Evolutionary conservation across 2,329 filamentous ascomycete genomes (phyloP).

Genomic region (Tolypocladium paradoxum): DNA sequence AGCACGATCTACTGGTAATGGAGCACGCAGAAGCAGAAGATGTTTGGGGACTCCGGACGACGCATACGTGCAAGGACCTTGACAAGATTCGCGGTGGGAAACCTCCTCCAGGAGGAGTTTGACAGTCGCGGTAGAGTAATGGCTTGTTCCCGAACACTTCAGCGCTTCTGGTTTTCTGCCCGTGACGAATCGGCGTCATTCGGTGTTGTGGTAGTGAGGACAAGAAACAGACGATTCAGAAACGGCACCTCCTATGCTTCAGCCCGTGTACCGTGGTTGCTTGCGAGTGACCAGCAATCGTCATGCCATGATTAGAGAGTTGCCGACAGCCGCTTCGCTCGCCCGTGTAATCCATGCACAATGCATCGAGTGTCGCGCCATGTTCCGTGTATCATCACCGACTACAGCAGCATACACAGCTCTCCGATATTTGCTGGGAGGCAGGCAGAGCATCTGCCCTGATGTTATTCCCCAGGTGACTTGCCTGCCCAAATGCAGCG

Average conservation of each 20-base stretch:
- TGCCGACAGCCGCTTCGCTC: not conserved
- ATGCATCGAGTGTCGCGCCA: not conserved
- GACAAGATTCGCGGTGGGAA: constrained; percentile 26
- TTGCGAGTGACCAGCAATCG: not conserved
- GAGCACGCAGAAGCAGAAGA: constrained; percentile 31
- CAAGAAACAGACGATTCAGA: too few species aligned
- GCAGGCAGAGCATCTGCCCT: too few species aligned
- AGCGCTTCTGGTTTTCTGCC: too few species aligned
- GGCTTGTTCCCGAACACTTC: too few species aligned
- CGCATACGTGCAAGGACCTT: constrained; percentile 43
- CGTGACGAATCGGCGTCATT: too few species aligned
- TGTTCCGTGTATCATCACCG: not conserved
- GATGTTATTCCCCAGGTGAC: too few species aligned
- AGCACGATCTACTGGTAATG: constrained; percentile 42
- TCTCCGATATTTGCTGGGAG: not conserved
- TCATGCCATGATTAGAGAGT: not conserved
- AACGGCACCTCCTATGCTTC: not conserved
- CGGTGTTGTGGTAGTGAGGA: too few species aligned
- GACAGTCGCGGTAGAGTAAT: not conserved
- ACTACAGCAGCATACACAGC: too few species aligned
- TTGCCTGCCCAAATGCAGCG: too few species aligned
- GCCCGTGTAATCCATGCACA: not conserved
- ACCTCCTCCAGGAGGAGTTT: not conserved
- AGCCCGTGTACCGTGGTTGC: not conserved
- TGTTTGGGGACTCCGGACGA: constrained; percentile 41